Evolutionary conservation across 352 stramenopile species (phyloP), one percentile per base, ranked within the genome.

Genomic region (Plasmopara viticola): DNA sequence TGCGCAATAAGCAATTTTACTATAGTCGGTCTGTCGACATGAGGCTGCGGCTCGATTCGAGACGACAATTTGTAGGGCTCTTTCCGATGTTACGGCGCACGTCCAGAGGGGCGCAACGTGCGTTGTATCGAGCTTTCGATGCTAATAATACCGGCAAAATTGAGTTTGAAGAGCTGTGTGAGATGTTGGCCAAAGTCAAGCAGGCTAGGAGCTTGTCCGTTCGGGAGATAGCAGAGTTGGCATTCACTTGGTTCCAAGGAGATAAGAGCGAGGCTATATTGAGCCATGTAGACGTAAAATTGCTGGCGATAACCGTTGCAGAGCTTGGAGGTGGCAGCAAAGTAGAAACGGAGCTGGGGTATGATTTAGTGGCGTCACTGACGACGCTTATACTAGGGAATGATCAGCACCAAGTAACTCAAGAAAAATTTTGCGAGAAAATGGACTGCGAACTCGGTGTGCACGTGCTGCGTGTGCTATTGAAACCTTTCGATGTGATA

Each of bases 91-190:
- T 90, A 12, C 33, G 38, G 10, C 17, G 53, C 13, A 53, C 70
- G 37, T 73, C 64, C 13, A 67, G 56, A n/a, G 47, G 60, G 1
- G 64, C 56, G 6, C 58, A 74, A 15, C 70, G 67, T 28, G 44
- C 54, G 6, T 41, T 86, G 2, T 90, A 79, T 42, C 20, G 51
- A 7, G 62, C 83, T 0, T 83, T 88, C 47, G 75, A 86, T 51
- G 43, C 55, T 0, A 67, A 84, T 35, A 25, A 43, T 5, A 75
- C 69, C 9, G 60, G 72, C 1, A 61, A 62, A 42, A 58, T 88
- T 41, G 70, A 78, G 60, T 90, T 88, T 38, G 67, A 68, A 9
- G 70, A 87, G 58, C 58, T 90, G 31, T 88, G 80, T 44, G 74
- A 83, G 56, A 64, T 66, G 54, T 57, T 90, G 39, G 70, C 68